Base-by-base conservation (phyloP, 2,329 filamentous ascomycete genomes). In the Corinectria fuckeliana region DNA sequence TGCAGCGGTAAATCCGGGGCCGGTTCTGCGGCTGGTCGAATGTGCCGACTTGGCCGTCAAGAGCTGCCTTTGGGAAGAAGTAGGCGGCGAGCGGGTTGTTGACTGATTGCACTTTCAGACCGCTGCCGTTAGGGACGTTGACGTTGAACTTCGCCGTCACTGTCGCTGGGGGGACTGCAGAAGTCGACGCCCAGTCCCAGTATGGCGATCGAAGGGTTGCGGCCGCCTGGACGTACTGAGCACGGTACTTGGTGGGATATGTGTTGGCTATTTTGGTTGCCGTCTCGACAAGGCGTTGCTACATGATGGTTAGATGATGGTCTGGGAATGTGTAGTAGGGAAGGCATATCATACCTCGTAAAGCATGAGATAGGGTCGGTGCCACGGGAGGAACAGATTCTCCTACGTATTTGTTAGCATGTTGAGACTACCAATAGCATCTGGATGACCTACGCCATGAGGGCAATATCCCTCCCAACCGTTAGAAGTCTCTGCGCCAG, bases 11-110 rank as follows among this genome's bases (percentile, higher is more conserved):
- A n/a, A 80, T 83, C 61, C 75, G 72, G 11, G 69, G 63, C 60
- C 71, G 66, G 61, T 68, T 38, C 51, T 68, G 38, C 6, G 23
- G 18, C n/a, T 63, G 44, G 20, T 71, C 69, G 61, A 73, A 69
- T 10, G 68, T 63, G 23, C 79, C 76, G 57, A 78, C 81, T 23
- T 73, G 63, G 55, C 77, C 70, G 50, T 71, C 66, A 26, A 79
- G 53, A 18, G 73, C 77, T 42, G 71, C 69, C 61, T 69, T 65
- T n/a, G 81, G 81, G 71, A 84, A 87, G 2, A 65, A 72, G 70
- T 82, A 88, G 57, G 76, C 79, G 63, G 78, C 79, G 0, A 88
- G 72, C 5, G 85, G 85, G 67, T 87, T 88, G 30, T 72, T 69
- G 25, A 85, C 75, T 4, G 69, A 72, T 25, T 76, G 71, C 5